phyloP scores from a whole-genome alignment of 2,329 filamentous ascomycete genomes.

The Xylariaceae sp. region DNA sequence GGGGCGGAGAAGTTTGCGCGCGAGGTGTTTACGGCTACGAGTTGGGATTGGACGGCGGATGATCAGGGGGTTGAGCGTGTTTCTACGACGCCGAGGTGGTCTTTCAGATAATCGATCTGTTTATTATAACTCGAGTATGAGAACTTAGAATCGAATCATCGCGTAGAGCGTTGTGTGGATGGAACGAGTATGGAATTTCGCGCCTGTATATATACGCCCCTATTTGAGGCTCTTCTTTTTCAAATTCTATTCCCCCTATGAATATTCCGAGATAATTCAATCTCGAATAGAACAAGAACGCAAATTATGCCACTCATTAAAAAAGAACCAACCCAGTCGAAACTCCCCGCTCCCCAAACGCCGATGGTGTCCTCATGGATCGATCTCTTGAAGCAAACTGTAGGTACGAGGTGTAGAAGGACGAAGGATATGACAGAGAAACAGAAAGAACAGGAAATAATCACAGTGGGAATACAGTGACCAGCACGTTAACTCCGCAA shows the following conservation, averaged over 20 bases:
- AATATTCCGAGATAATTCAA: slow-evolving; percentile 5
- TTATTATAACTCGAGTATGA: neutral
- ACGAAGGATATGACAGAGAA: neutral
- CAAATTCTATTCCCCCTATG: neutral
- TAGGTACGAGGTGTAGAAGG: neutral
- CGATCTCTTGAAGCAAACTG: slow-evolving; percentile 1
- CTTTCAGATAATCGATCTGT: slow-evolving; percentile 12
- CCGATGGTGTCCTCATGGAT: slow-evolving; percentile 13
- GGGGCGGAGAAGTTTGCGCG: slow-evolving; percentile 48
- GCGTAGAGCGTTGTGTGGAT: neutral
- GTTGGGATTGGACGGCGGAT: slow-evolving; percentile 58
- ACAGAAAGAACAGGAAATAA: neutral
- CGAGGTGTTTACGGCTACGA: slow-evolving; percentile 49
- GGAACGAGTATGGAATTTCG: neutral
- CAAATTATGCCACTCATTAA: slow-evolving; percentile 12
- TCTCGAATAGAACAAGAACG: slow-evolving; percentile 6
- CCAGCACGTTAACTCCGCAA: slow-evolving; percentile 63
- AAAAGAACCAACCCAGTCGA: slow-evolving; percentile 4
- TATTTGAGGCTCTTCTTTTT: slow-evolving; percentile 5
- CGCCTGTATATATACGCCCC: slow-evolving; percentile 13
- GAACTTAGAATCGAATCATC: neutral
- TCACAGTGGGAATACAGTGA: neutral
- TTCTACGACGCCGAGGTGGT: slow-evolving; percentile 27
- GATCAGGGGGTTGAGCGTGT: slow-evolving; percentile 26
- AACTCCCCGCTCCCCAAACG: slow-evolving; percentile 19